Percentiles rank a stretch among this genome's conserved stretches.
Evolutionary conservation across 75 land plant species (phyloP).

Genomic region (Picea sitchensis): DNA sequence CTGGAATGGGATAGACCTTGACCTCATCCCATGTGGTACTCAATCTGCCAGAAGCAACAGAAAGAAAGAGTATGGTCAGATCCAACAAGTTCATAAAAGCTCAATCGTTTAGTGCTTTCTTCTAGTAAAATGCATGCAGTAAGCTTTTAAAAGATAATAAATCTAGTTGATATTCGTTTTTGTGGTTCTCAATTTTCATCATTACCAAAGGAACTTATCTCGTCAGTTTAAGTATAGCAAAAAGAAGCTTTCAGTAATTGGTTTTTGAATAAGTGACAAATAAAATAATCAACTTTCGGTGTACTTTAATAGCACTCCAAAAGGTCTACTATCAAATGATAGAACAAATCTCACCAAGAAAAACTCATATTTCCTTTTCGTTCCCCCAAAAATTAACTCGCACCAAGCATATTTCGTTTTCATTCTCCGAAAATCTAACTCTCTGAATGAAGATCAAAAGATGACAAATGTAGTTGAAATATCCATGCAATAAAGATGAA

Average conservation of each 20-base stretch:
- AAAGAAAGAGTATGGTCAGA: background rate
- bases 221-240: background rate
- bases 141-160: background rate
- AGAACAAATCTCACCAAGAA: background rate
- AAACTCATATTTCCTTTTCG: background rate
- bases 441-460: too few species aligned
- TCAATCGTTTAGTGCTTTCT: background rate
- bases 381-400: too few species aligned
- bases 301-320: background rate
- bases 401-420: too few species aligned
- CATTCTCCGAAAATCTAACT: too few species aligned
- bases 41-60: slow-evolving; percentile 34
- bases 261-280: background rate
- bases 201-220: background rate
- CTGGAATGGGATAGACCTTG: slow-evolving; percentile 90
- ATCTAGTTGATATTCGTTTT: background rate
- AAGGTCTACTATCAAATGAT: background rate
- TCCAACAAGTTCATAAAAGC: background rate
- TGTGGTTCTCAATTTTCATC: background rate
- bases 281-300: background rate
- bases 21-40: slow-evolving; percentile 76
- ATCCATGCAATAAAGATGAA: too few species aligned
- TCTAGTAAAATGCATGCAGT: background rate
- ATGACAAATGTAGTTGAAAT: too few species aligned
- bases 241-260: background rate